Base-by-base conservation (phyloP, 768 basidiomycete genomes). In the Pleurotus ostreatus region DNA sequence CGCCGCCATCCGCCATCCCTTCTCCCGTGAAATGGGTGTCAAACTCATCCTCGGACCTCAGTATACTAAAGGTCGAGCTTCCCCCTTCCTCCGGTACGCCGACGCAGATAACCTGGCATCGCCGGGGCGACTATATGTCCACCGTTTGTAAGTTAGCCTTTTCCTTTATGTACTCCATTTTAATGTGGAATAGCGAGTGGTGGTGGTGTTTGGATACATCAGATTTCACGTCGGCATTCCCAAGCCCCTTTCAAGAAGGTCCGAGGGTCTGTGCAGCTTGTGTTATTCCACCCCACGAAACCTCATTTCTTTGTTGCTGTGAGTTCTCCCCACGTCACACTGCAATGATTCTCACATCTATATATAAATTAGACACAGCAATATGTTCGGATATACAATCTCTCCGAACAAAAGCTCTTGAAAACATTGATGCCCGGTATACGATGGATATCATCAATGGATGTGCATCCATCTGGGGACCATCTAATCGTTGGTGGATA, bases 241-340 rank as follows among this genome's bases (percentile, higher is more conserved):
- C 97, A 99, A 72, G 92, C 94, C 4, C 97, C 97, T 9, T 98
- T 99, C 84, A 94, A 89, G 70, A 95, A 94, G 70, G 83, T 96
- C 61, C 92, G 92, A 71, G 97, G 97, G 30, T 67, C 82, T 12
- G 88, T 98, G 7, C 97, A 99, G 71, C 73, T 86, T 46, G 95
- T 97, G 18, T 78, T 89, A 41, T 99, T 99, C 83, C 97, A 99
- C 71, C 97, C 97, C 3, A 73, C 78, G 25, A 94, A 93, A 70
- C 93, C 97, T 4, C 85, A 95, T 71, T 97, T 99, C 80, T 98
- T 98, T 64, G 96, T 98, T 49, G 97, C 97, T 43, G 94, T 95
- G 70, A 71, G 91, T 76, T 58, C 53, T 49, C 57, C 45, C 54
- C 45, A 49, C 30, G 38, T 60, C 60, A 59, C 55, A 47, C 20